Evolutionary conservation across 495 filamentous ascomycete genomes (phyloP), one percentile per base, ranked within the genome.

Genomic region (Cetradonia linearis): DNA sequence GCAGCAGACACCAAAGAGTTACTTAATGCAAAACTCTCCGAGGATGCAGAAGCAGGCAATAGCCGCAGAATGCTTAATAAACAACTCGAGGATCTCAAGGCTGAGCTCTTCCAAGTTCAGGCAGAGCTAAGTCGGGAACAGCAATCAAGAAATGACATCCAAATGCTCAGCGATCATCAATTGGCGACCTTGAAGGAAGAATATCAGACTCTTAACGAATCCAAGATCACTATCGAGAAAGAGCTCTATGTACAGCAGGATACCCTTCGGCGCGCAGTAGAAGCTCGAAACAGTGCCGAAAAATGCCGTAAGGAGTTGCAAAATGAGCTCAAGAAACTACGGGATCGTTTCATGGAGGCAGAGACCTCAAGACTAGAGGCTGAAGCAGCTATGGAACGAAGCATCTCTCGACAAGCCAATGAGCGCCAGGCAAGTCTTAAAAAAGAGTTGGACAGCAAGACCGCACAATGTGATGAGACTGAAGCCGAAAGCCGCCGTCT

Each of bases 181-280:
- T 86, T 85, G 61, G 76, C 85, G 20, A 83, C 84, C 47, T 73
- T 98, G 59, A 85, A 88, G 66, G 83, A 91, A 25, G 91, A 97
- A 60, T 95, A 86, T 66, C 81, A 91, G 34, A 79, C 80, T n/a
- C 77, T 98, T 16, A 95, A 95, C 63, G 89, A 95, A 40, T 86
- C 91, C 6, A 98, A 98, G 72, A 96, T 96, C 65, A 93, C 80
- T 42, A 96, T 98, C 58, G 93, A 98, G 70, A 96, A 96, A 71
- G 94, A 97, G 71, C 89, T 98, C 72, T 97, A 96, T 69, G 83
- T 87, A n/a, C 93, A 97, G 66, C 91, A 96, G 70, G 93, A 98
- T 69, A 87, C 87, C 16, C 82, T 96, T 49, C 87, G 93, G 25
- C 87, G 93, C 23, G 86, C 91, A 10, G 87, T 87, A 44, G 90